phyloP scores from a whole-genome alignment of 768 basidiomycete species.

The Rhizopogon sp. region DNA sequence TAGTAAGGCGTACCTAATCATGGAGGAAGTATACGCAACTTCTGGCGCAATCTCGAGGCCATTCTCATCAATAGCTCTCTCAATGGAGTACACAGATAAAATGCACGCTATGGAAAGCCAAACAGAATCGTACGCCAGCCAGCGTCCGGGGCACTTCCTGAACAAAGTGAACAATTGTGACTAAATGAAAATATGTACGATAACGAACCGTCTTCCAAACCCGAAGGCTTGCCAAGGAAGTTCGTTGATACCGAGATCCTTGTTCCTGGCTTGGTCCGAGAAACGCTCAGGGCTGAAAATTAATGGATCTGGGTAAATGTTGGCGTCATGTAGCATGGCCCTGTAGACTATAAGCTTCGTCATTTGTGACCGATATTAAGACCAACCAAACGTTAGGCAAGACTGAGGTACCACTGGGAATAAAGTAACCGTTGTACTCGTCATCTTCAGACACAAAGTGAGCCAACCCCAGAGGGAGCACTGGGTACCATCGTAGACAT shows the following conservation, averaged over 20 bases:
- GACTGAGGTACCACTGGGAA: constrained; percentile 41
- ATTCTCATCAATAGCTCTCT: constrained; percentile 27
- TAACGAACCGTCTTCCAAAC: constrained; percentile 33
- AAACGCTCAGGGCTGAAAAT: constrained; percentile 36
- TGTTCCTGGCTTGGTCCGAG: constrained; percentile 20
- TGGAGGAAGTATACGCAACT: constrained; percentile 29
- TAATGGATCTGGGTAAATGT: constrained; percentile 35
- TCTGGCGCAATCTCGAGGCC: constrained; percentile 30
- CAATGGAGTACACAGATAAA: constrained; percentile 34
- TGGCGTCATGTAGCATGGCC: constrained; percentile 37
- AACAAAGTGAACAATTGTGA: not conserved
- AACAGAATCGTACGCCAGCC: constrained; percentile 37
- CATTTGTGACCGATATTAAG: constrained; percentile 6
- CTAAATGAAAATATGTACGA: not conserved
- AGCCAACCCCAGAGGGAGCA: constrained; percentile 18
- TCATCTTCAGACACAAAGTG: constrained; percentile 33
- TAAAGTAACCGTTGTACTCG: constrained; percentile 37
- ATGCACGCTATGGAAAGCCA: constrained; percentile 40
- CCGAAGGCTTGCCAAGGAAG: constrained; percentile 36
- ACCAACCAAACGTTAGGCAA: constrained; percentile 44
- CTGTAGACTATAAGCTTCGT: constrained; percentile 23
- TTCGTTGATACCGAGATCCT: constrained; percentile 26
- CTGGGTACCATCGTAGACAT: constrained; percentile 41
- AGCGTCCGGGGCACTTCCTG: constrained; percentile 42
- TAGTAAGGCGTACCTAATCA: constrained; percentile 28